Base-by-base conservation (phyloP, 1,284 basidiomycete genomes). In the Cryptococcus amylolentus region DNA sequence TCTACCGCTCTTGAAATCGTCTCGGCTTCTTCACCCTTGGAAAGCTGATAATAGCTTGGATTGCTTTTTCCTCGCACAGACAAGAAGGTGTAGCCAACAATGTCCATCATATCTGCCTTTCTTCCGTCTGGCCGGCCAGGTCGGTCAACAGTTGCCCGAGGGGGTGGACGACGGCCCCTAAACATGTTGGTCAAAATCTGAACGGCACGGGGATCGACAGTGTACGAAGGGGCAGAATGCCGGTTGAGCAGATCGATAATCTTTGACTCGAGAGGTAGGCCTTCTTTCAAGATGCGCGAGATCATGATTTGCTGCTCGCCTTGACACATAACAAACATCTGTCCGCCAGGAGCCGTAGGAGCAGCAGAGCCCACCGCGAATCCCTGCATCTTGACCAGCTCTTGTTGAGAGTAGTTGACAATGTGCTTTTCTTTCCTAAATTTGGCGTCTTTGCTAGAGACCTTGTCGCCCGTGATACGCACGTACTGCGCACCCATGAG, bases 401-500 rank as follows among this genome's bases (percentile, higher is more conserved):
- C 94, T 35, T 84, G 81, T 37, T 92, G 78, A 0, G 80, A 78
- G 72, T 98, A 98, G 69, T 92, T 89, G 49, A 82, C 81, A 47
- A 93, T 69, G 63, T 87, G 86, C 37, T 88, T 84, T 63, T 88
- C 84, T 23, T 58, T 63, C 16, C 69, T 63, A 49, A 67, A 69
- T n/a, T 62, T 58, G 18, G 65, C 63, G 49, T 23, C 44, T 39
- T 58, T 57, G 8, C 55, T 52, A 26, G 35, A 27, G 41, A 49
- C n/a, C n/a, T 31, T 13, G 38, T 37, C 13, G 39, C 49, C 18
- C 39, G 48, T 6, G 47, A 83, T 68, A 49, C 85, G 80, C 37
- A 87, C 76, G 72, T 91, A 96, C 73, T 98, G 95, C 6, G 94
- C 92, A 27, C 92, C 89, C 86, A 98, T 88, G 49, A 93, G 86